phyloP scores from a whole-genome alignment of 208 protist genomes.

The Wallacemonas collosoma region DNA sequence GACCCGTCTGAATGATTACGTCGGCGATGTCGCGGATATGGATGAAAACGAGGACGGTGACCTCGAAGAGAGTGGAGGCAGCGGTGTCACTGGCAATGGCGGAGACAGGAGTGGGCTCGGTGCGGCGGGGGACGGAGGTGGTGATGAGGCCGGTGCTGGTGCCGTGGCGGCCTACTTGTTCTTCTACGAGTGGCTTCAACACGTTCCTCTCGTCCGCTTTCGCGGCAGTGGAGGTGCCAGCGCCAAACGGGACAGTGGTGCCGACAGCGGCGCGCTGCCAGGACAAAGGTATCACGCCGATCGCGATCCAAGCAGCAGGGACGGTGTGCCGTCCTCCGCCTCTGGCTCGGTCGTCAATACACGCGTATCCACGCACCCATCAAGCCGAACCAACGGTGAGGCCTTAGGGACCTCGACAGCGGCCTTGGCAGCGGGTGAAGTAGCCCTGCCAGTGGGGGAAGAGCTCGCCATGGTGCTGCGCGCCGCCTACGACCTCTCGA shows the following conservation, averaged over 20 bases:
- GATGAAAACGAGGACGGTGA: constrained; percentile 32
- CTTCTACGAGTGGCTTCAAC: constrained; percentile 72
- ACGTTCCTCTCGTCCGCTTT: constrained; percentile 28
- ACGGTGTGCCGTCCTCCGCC: background rate
- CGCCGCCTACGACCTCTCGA: constrained; percentile 62
- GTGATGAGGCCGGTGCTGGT: constrained; percentile 13
- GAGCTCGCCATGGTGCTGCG: constrained; percentile 62
- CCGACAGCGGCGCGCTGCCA: no score
- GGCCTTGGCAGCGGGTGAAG: constrained; percentile 12
- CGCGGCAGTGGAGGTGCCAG: background rate
- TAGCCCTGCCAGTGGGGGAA: constrained; percentile 50
- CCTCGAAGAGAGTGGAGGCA: constrained; percentile 19
- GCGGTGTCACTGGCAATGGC: background rate
- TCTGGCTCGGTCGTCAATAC: background rate
- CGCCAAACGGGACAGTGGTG: no score
- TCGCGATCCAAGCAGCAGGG: no score
- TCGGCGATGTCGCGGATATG: constrained; percentile 38
- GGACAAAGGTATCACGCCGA: no score
- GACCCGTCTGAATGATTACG: constrained; percentile 56
- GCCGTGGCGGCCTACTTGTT: constrained; percentile 57
- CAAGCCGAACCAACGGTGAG: no score
- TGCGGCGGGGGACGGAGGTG: background rate
- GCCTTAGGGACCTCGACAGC: no score
- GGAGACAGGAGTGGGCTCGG: constrained; percentile 17
- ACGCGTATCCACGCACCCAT: no score